Evolutionary conservation across 352 stramenopile species (phyloP).

Genomic region (Globisporangium cylindrosporum): DNA sequence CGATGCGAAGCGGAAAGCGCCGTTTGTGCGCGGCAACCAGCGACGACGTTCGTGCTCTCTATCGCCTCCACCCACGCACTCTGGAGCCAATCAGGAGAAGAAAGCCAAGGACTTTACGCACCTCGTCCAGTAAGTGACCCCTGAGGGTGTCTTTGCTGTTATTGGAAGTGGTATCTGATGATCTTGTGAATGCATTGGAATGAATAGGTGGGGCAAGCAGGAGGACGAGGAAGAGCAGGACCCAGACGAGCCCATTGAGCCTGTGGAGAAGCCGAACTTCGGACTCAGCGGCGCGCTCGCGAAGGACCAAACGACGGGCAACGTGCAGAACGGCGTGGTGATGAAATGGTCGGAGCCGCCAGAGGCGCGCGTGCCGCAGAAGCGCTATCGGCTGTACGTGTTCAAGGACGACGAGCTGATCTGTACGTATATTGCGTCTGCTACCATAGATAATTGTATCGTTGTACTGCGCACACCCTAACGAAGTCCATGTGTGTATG

Average conservation of each 20-base stretch:
- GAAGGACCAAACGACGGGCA: conserved; percentile 94
- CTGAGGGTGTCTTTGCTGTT: background rate
- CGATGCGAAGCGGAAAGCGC: conserved; percentile 9
- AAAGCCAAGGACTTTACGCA: conserved; percentile 55
- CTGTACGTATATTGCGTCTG: conserved; percentile 29
- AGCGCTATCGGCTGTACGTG: conserved; percentile 96
- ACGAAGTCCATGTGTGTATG: background rate
- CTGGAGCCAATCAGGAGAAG: conserved; percentile 28
- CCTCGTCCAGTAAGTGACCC: conserved; percentile 42
- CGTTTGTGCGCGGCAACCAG: background rate
- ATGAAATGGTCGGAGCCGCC: conserved; percentile 97
- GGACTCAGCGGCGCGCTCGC: conserved; percentile 95
- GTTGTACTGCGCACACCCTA: background rate
- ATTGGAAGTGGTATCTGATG: background rate
- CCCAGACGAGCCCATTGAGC: conserved; percentile 29
- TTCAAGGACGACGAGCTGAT: conserved; percentile 92
- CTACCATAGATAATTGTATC: background rate
- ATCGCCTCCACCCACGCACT: conserved; percentile 22
- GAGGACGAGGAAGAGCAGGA: conserved; percentile 50
- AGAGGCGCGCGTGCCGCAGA: conserved; percentile 90
- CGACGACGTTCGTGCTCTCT: conserved; percentile 24
- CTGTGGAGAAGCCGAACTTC: conserved; percentile 96
- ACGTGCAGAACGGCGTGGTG: conserved; percentile 95
- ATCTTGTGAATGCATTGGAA: background rate
- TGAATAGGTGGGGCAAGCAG: conserved; percentile 65